These are phyloP conservation scores for Huiozyma naganishii DNA, from an alignment of 805 yeast species.

Conservation along the genomic window DNA sequence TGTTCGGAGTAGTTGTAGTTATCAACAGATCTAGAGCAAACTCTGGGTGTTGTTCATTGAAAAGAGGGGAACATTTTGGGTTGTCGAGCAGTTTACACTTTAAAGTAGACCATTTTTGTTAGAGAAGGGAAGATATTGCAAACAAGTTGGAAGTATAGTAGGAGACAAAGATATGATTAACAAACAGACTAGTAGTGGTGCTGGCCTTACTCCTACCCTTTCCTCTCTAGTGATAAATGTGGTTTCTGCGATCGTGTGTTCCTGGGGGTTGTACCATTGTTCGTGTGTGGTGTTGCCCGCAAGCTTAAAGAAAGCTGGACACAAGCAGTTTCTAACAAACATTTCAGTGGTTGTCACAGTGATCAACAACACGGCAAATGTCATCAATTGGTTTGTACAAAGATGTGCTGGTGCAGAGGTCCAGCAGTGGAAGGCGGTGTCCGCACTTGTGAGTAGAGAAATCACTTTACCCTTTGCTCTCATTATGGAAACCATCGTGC, in stretches of 20 bases:
- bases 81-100: too few relatives aligned
- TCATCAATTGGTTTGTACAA: constrained; percentile 27
- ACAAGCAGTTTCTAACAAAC: constrained; percentile 63
- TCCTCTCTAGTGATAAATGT: constrained; percentile 14
- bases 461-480: constrained; percentile 39
- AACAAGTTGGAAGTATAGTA: too few relatives aligned
- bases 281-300: constrained; percentile 34
- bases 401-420: constrained; percentile 1
- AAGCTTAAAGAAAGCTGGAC: constrained; percentile 46
- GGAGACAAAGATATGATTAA: too few relatives aligned
- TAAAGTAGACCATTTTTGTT: neutral
- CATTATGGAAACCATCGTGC: constrained; percentile 50
- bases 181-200: too few relatives aligned
- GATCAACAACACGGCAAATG: constrained; percentile 32
- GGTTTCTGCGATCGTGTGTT: constrained; percentile 10
- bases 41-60: too few relatives aligned
- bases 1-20: too few relatives aligned
- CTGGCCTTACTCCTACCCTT: constrained; percentile 3
- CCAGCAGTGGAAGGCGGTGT: neutral
- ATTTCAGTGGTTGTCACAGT: constrained; percentile 42
- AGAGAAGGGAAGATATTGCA: too few relatives aligned
- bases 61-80: too few relatives aligned
- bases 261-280: constrained; percentile 23
- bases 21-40: too few relatives aligned
- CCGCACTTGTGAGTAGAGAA: constrained; percentile 25